Base-by-base conservation (phyloP, 2,329 filamentous ascomycete species). In the Lachnellula suecica region DNA sequence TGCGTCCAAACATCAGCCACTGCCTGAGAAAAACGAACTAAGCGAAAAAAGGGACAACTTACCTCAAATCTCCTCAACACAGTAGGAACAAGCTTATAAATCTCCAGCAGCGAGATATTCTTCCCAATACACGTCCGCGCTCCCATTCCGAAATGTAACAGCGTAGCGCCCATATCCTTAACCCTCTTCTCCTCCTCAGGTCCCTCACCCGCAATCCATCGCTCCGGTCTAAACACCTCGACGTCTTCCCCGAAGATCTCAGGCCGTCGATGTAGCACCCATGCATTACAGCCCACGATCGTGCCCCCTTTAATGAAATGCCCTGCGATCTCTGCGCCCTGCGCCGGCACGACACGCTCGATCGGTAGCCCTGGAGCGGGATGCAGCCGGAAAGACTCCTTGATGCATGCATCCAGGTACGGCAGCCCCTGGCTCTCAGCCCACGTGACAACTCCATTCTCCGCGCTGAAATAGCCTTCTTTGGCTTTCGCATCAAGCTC, bases 361-460 rank as follows among this genome's bases (percentile, higher is more conserved):
- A 93, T 74, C 0, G 85, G 83, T 4, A 92, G 72, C 0, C 88
- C 89, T 0, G 86, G 79, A 0, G 88, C 87, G 0, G 89, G 89
- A 66, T 92, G 87, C 60, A 91, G 66, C 11, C 88, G 82, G 72
- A 92, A 89, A 4, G 85, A 82, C 68, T 94, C 89, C 64, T 92
- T 89, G 62, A 93, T 79, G 50, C 84, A 85, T 3, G 88, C 89
- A 63, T 91, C 87, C 5, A 94, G 81, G 66, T 92, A 94, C 0
- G 83, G 81, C 2, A 94, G 76, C 49, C 79, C 81, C 66, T 89
- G 86, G 44, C 77, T 79, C 69, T 91, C 85, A 31, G 81, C 66
- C 81, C 86, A 90, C 2, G 83, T 85, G 5, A 91, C 85, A 4
- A 84, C 76, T 6, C 81, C 81, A 15, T 81, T 77, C n/a, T 76